Evolutionary conservation across 805 yeast genomes (phyloP), one percentile per base, ranked within the genome.

Genomic region (Candida alai): DNA sequence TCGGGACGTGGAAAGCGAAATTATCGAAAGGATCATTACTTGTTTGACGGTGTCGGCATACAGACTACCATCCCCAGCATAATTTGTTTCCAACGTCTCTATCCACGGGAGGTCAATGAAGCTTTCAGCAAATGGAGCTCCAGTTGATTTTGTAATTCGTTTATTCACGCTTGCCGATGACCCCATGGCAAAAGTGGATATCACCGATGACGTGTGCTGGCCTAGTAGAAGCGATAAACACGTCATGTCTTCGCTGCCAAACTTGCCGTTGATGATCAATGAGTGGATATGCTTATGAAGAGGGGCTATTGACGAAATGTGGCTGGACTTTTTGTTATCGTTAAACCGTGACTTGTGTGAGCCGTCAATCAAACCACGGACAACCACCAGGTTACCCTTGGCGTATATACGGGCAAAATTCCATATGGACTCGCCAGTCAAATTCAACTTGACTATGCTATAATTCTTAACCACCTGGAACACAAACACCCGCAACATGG

Each of bases 401-500:
- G 69, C 68, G 50, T 79, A 84, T 1, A 80, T 61, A 34, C 63
- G 68, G 8, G 76, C 66, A 38, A 84, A 72, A 43, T 80, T 63
- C 94, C 94, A 84, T 0, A 77, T 51, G 2, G 77, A 56, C 29
- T 71, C 79, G 3, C 84, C 83, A 14, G 65, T 62, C n/a, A 82
- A 52, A 31, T 74, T 77, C 34, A 80, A 58, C 40, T 74, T 70
- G 18, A 77, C 60, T 24, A 38, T 23, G 17, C 86, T 83, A 42
- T 73, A 67, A 24, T 49, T 53, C 41, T 71, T 72, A 20, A 79
- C 58, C 39, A 74, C 60, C 19, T 62, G 64, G 35, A 82, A 73
- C 3, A 82, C 72, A 19, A 64, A 57, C 5, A 67, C 53, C 47
- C 78, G 66, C 28, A 84, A 53, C 1, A 54, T 34, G 7, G 62